A percentile compares a stretch with the other conserved stretches of the same genome.
These are phyloP conservation scores for Solanum aculeatissimum DNA, from an alignment of 305 asterid species.

Conservation along the genomic window DNA sequence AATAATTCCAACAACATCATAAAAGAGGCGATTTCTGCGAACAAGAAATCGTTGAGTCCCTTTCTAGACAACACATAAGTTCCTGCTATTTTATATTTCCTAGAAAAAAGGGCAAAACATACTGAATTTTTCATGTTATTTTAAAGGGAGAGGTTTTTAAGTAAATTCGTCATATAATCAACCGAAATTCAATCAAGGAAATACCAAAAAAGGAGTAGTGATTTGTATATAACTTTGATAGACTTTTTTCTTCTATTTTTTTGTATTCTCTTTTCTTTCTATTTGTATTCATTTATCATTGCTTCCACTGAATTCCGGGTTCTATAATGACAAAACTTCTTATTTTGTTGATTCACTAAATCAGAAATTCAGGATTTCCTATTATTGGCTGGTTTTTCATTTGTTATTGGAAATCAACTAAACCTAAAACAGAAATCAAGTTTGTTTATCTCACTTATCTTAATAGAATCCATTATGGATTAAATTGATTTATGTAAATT, in stretches of 20 bases:
- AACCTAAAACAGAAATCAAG: neutral
- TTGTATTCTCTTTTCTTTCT: neutral
- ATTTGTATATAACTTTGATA: neutral
- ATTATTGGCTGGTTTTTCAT: neutral
- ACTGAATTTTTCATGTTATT: neutral
- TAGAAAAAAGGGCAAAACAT: neutral
- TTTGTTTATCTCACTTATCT: neutral
- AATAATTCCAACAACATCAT: neutral
- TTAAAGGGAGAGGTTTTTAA: neutral
- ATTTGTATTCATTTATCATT: neutral
- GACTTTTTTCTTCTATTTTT: neutral
- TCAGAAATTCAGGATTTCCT: no score
- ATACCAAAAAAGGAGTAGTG: neutral
- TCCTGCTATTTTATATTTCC: neutral
- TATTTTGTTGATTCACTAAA: no score
- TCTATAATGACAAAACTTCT: neutral
- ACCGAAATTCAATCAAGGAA: neutral
- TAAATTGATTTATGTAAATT: neutral
- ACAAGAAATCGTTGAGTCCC: neutral
- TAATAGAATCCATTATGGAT: neutral
- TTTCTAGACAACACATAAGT: neutral
- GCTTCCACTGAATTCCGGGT: neutral
- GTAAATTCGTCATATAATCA: neutral
- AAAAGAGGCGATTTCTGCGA: neutral
- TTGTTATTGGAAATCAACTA: neutral